Percentiles rank a stretch among this genome's conserved stretches.
These are phyloP conservation scores for Penicillium vulpinum DNA, from an alignment of 2,329 filamentous ascomycete species.

Conservation along the genomic window DNA sequence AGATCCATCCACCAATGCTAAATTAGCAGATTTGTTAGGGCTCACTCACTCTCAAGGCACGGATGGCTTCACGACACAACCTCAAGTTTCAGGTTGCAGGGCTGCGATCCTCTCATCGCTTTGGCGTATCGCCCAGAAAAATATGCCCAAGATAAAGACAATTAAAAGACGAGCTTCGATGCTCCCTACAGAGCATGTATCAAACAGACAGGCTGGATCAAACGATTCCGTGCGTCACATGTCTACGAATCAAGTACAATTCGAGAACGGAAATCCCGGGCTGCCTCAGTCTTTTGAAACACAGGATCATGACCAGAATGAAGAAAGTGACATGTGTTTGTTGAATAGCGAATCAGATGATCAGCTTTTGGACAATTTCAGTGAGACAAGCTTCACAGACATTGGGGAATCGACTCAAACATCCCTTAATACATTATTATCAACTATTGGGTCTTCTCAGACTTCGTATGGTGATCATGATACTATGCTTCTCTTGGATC, in stretches of 20 bases:
- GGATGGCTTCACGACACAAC: not conserved
- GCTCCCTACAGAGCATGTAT: not conserved
- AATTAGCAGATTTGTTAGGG: constrained; percentile 11
- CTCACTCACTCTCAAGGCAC: not conserved
- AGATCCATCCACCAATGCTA: constrained; percentile 16
- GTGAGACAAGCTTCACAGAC: constrained; percentile 15
- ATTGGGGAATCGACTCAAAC: constrained; percentile 12
- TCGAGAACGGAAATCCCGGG: not conserved
- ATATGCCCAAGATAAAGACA: constrained; percentile 20
- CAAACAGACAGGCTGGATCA: not conserved
- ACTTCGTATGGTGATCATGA: not conserved
- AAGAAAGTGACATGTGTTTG: not conserved
- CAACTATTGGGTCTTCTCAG: not conserved
- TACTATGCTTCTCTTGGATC: not conserved
- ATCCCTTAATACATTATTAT: constrained; percentile 1
- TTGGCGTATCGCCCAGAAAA: constrained; percentile 36
- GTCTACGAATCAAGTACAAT: not conserved
- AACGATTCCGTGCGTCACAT: not conserved
- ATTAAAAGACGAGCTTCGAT: not conserved
- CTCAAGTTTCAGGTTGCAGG: constrained; percentile 9
- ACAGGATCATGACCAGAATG: not conserved
- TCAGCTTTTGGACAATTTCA: constrained; percentile 9
- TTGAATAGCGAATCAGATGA: constrained; percentile 5
- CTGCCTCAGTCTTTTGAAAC: not conserved
- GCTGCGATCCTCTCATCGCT: constrained; percentile 30